Conservation (phyloP, 2,329 filamentous ascomycete genomes). For the Coniochaeta ligniaria region DNA sequence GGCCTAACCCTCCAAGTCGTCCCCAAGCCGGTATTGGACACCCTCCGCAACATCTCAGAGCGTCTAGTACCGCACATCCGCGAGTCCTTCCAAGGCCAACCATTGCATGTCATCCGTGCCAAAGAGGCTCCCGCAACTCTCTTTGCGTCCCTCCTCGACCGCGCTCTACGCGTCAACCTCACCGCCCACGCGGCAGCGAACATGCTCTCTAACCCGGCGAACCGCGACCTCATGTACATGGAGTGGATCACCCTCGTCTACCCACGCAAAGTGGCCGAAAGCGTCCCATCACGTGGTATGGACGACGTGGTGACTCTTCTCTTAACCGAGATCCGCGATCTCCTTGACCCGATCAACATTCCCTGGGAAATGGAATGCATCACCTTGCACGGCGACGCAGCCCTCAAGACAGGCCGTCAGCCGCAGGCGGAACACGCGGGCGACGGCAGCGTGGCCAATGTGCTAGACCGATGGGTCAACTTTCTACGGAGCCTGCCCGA, state of each 20-base stretch:
- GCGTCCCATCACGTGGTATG: slow-evolving; percentile 55
- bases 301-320: slow-evolving; percentile 58
- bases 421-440: slow-evolving; percentile 27
- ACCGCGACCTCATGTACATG: slow-evolving; percentile 89
- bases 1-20: slow-evolving; percentile 87
- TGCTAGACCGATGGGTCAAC: slow-evolving; percentile 70
- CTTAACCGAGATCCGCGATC: slow-evolving; percentile 59
- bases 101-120: slow-evolving; percentile 75
- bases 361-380: slow-evolving; percentile 57
- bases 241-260: slow-evolving; percentile 73
- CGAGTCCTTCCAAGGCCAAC: slow-evolving; percentile 78
- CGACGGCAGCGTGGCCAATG: slow-evolving; percentile 47
- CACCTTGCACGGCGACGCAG: slow-evolving; percentile 53
- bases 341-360: slow-evolving; percentile 62
- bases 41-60: slow-evolving; percentile 79
- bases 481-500: slow-evolving; percentile 63
- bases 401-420: slow-evolving; percentile 37
- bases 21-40: slow-evolving; percentile 79
- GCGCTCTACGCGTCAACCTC: slow-evolving; percentile 84
- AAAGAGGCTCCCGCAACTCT: slow-evolving; percentile 84
- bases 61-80: slow-evolving; percentile 74
- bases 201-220: slow-evolving; percentile 81
- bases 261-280: slow-evolving; percentile 56
- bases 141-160: slow-evolving; percentile 79
- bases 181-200: slow-evolving; percentile 91